phyloP scores from a whole-genome alignment of 352 stramenopile genomes.

The Thraustotheca clavata region DNA sequence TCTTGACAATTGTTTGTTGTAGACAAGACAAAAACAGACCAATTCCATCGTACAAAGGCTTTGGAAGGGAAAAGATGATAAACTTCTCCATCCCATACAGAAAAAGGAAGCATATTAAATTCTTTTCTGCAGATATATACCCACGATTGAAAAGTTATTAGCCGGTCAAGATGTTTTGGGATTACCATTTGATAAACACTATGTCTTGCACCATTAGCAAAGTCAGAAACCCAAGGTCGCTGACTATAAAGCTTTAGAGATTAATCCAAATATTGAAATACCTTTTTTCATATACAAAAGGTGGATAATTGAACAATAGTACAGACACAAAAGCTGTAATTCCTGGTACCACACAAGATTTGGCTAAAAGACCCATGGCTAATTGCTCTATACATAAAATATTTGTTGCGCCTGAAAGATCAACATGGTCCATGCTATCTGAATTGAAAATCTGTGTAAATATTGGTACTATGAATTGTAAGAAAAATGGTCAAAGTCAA shows the following conservation, averaged over 20 bases:
- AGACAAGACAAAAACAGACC: constrained; percentile 2
- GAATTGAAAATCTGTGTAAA: constrained; percentile 71
- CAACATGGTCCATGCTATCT: constrained; percentile 60
- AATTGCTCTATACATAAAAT: constrained; percentile 74
- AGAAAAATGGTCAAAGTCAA: not conserved
- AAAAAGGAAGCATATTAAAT: constrained; percentile 45
- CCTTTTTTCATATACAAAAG: constrained; percentile 32
- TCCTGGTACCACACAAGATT: constrained; percentile 59
- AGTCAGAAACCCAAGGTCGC: constrained; percentile 43
- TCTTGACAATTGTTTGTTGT: not conserved
- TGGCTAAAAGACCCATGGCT: constrained; percentile 59
- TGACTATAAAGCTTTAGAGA: too few species aligned
- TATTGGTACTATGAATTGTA: constrained; percentile 40
- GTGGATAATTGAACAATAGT: constrained; percentile 45
- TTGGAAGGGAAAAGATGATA: constrained; percentile 9
- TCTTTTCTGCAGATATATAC: constrained; percentile 57
- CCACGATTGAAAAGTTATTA: constrained; percentile 39
- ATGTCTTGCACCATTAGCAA: constrained; percentile 39
- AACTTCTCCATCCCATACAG: constrained; percentile 37
- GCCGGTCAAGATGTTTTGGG: constrained; percentile 39
- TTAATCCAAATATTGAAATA: too few species aligned
- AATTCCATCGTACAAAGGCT: not conserved
- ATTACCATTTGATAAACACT: constrained; percentile 42
- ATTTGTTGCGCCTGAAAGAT: constrained; percentile 57
- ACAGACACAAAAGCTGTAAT: constrained; percentile 70